These are phyloP conservation scores for Boeremia lycopersici DNA, from an alignment of 2,329 filamentous ascomycete species.

Conservation along the genomic window DNA sequence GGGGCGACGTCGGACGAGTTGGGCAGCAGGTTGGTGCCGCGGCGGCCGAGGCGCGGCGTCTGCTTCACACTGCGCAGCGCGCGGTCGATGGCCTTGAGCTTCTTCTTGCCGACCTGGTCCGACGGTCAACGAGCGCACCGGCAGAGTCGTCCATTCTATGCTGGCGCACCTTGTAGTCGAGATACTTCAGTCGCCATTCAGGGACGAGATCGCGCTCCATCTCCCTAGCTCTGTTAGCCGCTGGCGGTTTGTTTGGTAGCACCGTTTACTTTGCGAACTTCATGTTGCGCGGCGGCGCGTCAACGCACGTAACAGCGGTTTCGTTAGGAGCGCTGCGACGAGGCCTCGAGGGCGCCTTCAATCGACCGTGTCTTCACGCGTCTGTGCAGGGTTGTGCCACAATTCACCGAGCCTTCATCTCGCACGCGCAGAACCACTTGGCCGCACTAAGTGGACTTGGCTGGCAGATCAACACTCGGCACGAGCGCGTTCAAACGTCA, in stretches of 20 bases:
- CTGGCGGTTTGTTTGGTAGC: background rate
- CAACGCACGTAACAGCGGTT: background rate
- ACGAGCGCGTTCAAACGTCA: background rate
- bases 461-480: background rate
- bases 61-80: slow-evolving; percentile 68
- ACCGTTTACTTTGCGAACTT: slow-evolving; percentile 66
- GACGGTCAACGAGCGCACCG: slow-evolving; percentile 10
- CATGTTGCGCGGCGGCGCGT: slow-evolving; percentile 49
- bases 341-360: background rate
- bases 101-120: slow-evolving; percentile 77
- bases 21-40: slow-evolving; percentile 42
- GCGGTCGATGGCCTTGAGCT: slow-evolving; percentile 79
- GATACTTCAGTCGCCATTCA: slow-evolving; percentile 93
- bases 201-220: slow-evolving; percentile 87
- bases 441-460: slow-evolving; percentile 10
- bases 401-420: background rate
- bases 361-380: background rate
- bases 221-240: slow-evolving; percentile 59
- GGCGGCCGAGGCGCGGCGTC: slow-evolving; percentile 53
- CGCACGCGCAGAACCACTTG: background rate
- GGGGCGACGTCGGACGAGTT: slow-evolving; percentile 46
- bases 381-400: slow-evolving; percentile 9
- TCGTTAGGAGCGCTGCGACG: background rate
- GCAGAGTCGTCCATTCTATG: slow-evolving; percentile 2
- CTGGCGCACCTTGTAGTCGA: slow-evolving; percentile 79